A percentile compares a stretch with the other conserved stretches of the same genome.
phyloP scores from a whole-genome alignment of 192 early-diverging fungal genomes.

The Backusella australiensis region DNA sequence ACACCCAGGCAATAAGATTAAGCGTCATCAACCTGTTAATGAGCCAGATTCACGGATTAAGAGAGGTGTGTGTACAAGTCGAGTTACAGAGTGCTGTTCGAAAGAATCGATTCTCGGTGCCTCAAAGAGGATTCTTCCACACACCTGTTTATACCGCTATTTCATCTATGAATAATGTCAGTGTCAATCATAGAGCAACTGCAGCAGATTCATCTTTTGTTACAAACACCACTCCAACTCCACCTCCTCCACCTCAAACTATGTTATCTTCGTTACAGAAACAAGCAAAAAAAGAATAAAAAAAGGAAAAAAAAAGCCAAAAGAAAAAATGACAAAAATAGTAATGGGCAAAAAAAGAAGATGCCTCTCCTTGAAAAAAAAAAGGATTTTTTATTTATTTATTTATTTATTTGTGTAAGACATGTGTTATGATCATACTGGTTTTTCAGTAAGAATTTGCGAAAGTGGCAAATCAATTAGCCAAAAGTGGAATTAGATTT shows the following conservation, averaged over 20 bases:
- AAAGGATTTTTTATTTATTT: neutral
- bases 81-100: slow-evolving; percentile 24
- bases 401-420: no score
- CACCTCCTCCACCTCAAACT: neutral
- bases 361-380: neutral
- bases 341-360: neutral
- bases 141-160: neutral
- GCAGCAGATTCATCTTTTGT: neutral
- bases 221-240: neutral
- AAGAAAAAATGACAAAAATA: neutral
- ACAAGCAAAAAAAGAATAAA: slow-evolving; percentile 15
- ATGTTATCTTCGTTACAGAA: slow-evolving; percentile 8
- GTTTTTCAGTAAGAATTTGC: no score
- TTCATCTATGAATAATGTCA: slow-evolving; percentile 7
- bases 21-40: slow-evolving; percentile 39
- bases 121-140: slow-evolving; percentile 16
- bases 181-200: slow-evolving; percentile 8
- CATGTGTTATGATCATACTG: no score
- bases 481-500: no score
- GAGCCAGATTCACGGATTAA: slow-evolving; percentile 46
- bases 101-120: neutral
- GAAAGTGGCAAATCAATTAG: no score
- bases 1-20: slow-evolving; percentile 38
- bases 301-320: neutral
- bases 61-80: slow-evolving; percentile 50